phyloP scores from a whole-genome alignment of 345 rosid species.

The Pistacia integerrima region DNA sequence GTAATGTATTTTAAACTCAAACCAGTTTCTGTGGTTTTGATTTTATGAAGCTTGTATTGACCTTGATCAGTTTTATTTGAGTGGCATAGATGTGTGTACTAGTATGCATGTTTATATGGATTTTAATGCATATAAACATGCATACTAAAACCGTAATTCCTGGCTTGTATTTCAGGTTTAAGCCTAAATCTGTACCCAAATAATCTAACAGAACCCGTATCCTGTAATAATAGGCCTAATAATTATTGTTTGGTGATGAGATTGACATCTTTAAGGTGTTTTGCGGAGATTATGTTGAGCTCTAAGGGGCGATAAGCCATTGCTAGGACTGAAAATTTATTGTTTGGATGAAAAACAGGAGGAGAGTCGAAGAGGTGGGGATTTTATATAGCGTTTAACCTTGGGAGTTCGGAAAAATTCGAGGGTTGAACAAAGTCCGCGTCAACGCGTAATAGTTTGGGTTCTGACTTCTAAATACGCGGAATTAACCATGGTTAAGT shows the following conservation, averaged over 20 bases:
- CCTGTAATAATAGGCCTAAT: too few relatives aligned
- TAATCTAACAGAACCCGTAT: too few relatives aligned
- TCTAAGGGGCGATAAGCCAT: constrained; percentile 68
- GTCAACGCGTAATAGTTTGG: not conserved
- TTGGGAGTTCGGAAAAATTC: too few relatives aligned
- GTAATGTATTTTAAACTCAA: not conserved
- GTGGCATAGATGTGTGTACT: not conserved
- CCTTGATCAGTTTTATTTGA: not conserved
- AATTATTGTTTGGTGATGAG: constrained; percentile 41
- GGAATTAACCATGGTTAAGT: not conserved
- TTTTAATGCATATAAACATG: too few relatives aligned
- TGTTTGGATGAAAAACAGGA: too few relatives aligned
- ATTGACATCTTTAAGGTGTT: constrained; percentile 67
- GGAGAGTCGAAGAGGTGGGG: not conserved
- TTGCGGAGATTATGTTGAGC: constrained; percentile 68
- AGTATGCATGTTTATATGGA: not conserved
- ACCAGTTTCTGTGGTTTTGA: not conserved
- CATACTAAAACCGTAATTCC: too few relatives aligned
- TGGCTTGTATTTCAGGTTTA: too few relatives aligned
- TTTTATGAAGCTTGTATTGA: not conserved
- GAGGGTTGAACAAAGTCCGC: not conserved
- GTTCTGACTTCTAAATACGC: too few relatives aligned
- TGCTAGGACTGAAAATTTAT: not conserved
- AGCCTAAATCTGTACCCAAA: too few relatives aligned
- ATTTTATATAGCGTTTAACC: not conserved